Conservation (phyloP, 305 asterid species). For the Fraxinus platypoda region DNA sequence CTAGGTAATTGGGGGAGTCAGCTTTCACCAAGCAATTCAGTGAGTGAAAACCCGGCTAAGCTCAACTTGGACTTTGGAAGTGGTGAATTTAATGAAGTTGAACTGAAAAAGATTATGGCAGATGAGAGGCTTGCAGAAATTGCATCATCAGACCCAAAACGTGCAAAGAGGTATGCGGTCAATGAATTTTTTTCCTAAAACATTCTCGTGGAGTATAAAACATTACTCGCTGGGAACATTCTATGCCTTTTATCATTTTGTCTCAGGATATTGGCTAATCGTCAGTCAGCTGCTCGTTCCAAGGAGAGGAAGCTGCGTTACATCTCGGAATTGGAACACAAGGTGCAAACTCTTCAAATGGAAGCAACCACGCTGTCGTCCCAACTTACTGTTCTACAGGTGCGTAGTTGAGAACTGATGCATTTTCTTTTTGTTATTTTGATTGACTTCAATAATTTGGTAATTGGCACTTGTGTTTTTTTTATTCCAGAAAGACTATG, state of each 20-base stretch:
- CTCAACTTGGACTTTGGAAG: conserved; percentile 56
- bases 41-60: conserved; percentile 39
- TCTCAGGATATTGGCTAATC: conserved; percentile 81
- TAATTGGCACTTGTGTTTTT: conserved; percentile 16
- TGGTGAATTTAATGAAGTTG: conserved; percentile 69
- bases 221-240: not conserved
- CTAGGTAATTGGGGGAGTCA: conserved; percentile 36
- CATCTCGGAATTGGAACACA: conserved; percentile 90
- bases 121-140: conserved; percentile 84
- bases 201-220: not conserved
- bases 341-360: conserved; percentile 79
- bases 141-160: conserved; percentile 76
- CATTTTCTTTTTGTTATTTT: conserved; percentile 9
- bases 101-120: conserved; percentile 71
- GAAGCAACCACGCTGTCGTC: conserved; percentile 75
- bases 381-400: conserved; percentile 75
- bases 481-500: conserved; percentile 52
- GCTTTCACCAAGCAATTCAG: conserved; percentile 60
- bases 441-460: not conserved
- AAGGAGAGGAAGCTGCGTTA: conserved; percentile 86
- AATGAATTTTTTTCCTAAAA: not conserved
- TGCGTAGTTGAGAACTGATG: conserved; percentile 16
- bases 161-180: conserved; percentile 65
- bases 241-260: not conserved
- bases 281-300: conserved; percentile 96